phyloP scores from a whole-genome alignment of 2,329 filamentous ascomycete genomes.

The Ophiostoma ips region DNA sequence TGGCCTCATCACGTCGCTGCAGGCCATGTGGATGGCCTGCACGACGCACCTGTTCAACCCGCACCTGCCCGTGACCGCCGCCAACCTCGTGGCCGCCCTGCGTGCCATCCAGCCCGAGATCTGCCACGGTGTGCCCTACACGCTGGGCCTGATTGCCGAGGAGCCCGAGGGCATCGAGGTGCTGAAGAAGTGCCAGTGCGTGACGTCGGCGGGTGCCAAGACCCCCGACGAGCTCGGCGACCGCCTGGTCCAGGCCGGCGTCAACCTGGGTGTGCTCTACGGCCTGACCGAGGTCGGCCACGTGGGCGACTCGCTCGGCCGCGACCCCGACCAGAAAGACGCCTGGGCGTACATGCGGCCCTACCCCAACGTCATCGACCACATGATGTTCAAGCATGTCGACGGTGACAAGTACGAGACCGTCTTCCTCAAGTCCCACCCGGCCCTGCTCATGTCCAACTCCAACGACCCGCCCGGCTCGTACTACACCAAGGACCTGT shows the following conservation, averaged over 20 bases:
- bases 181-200: conserved; percentile 28
- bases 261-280: conserved; percentile 31
- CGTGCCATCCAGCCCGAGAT: conserved; percentile 28
- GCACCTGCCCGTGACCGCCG: conserved; percentile 27
- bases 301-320: conserved; percentile 26
- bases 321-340: conserved; percentile 24
- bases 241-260: conserved; percentile 30
- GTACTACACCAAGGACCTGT: conserved; percentile 24
- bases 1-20: conserved; percentile 26
- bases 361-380: conserved; percentile 22
- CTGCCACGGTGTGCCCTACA: conserved; percentile 43
- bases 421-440: conserved; percentile 22
- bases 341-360: conserved; percentile 29
- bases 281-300: conserved; percentile 29
- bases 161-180: conserved; percentile 32
- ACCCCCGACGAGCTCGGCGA: conserved; percentile 40
- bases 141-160: conserved; percentile 42
- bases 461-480: conserved; percentile 23
- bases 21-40: conserved; percentile 29
- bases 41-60: conserved; percentile 25
- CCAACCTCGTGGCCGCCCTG: conserved; percentile 28
- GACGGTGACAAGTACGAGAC: conserved; percentile 22
- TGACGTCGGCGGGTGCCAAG: conserved; percentile 36
- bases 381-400: conserved; percentile 25
- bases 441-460: conserved; percentile 21